Conservation (phyloP, 2,329 filamentous ascomycete genomes). For the Aspergillus brunneoviolaceus region DNA sequence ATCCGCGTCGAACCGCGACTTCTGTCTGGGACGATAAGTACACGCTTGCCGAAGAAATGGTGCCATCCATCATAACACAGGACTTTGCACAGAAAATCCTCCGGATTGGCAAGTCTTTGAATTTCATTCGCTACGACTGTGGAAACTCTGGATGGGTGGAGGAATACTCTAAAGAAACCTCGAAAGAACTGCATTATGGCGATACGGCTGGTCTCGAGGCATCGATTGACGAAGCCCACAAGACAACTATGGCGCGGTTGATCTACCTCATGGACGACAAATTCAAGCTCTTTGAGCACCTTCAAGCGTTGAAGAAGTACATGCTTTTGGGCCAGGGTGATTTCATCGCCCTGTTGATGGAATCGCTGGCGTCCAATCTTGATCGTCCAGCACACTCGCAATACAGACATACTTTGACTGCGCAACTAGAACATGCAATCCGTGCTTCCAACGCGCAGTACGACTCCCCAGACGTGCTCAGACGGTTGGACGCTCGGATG, state of each 20-base stretch:
- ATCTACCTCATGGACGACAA: constrained; percentile 93
- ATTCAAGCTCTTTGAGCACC: constrained; percentile 90
- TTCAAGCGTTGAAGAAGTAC: constrained; percentile 90
- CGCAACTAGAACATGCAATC: constrained; percentile 96
- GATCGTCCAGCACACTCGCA: constrained; percentile 95
- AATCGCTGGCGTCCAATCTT: constrained; percentile 86
- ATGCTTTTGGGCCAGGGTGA: constrained; percentile 92
- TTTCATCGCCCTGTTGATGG: constrained; percentile 96
- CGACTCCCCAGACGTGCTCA: constrained; percentile 86
- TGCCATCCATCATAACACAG: constrained; percentile 87
- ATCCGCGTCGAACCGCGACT: constrained; percentile 59
- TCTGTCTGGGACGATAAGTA: constrained; percentile 99
- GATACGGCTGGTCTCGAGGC: constrained; percentile 88
- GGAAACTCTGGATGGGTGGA: constrained; percentile 94
- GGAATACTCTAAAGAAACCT: constrained; percentile 87
- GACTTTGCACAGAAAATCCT: constrained; percentile 97
- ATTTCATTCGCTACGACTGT: constrained; percentile 96
- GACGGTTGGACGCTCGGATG: constrained; percentile 95
- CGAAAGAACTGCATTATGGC: constrained; percentile 87
- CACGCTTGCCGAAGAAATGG: constrained; percentile 77
- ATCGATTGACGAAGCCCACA: constrained; percentile 96
- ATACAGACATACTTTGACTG: constrained; percentile 93
- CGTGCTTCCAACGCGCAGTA: constrained; percentile 96
- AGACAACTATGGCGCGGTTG: constrained; percentile 93
- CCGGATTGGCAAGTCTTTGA: constrained; percentile 93